These are phyloP conservation scores for Buddleja alternifolia DNA, from an alignment of 257 asterid species.

Conservation along the genomic window DNA sequence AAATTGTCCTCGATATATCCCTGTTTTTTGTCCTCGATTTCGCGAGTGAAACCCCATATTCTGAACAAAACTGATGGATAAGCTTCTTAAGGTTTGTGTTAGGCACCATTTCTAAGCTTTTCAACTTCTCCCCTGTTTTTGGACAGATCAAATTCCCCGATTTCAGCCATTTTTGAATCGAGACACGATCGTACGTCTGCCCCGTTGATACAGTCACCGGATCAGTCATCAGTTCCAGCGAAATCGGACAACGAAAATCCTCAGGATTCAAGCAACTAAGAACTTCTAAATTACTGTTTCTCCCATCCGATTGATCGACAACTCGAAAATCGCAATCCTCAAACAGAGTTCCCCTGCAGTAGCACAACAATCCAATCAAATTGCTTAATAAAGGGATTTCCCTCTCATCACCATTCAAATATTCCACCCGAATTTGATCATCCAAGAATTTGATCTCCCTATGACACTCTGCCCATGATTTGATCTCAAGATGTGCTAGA, in stretches of 20 bases:
- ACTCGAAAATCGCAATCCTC: slow-evolving; percentile 44
- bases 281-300: slow-evolving; percentile 36
- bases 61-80: slow-evolving; percentile 64
- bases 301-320: slow-evolving; percentile 44
- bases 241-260: slow-evolving; percentile 80
- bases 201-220: slow-evolving; percentile 77
- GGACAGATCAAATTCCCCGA: slow-evolving; percentile 73
- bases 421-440: slow-evolving; percentile 43
- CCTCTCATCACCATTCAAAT: slow-evolving; percentile 37
- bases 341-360: slow-evolving; percentile 67
- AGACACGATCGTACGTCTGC: slow-evolving; percentile 74
- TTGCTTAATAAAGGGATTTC: slow-evolving; percentile 56
- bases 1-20: slow-evolving; percentile 57
- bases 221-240: slow-evolving; percentile 77
- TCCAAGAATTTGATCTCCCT: slow-evolving; percentile 56
- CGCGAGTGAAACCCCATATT: slow-evolving; percentile 58
- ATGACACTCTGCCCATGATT: slow-evolving; percentile 66
- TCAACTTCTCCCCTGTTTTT: slow-evolving; percentile 63
- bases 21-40: slow-evolving; percentile 55
- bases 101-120: slow-evolving; percentile 56
- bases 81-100: slow-evolving; percentile 55
- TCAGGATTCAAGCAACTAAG: slow-evolving; percentile 59
- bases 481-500: slow-evolving; percentile 49
- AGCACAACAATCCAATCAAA: slow-evolving; percentile 60
- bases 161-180: slow-evolving; percentile 74